A percentile compares a stretch with the other conserved stretches of the same genome.
Conservation (phyloP, 176 grass and related monocot species). For the Elaeis guineensis region DNA sequence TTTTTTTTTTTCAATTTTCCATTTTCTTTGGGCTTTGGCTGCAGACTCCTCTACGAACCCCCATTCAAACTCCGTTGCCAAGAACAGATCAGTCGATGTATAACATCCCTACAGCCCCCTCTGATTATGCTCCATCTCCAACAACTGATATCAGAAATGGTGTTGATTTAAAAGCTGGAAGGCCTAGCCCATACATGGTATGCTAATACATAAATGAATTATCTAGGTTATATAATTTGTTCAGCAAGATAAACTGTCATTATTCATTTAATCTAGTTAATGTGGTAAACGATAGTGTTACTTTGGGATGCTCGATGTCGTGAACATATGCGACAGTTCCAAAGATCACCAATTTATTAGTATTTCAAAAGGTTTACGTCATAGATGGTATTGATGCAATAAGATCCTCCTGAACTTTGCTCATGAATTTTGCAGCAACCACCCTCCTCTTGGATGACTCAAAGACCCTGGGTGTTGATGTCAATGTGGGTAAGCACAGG, state of each 20-base stretch:
- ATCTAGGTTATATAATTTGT: no score
- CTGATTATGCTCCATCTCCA: conserved; percentile 81
- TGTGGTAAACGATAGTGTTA: no score
- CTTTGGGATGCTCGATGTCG: no score
- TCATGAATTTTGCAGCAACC: conserved; percentile 40
- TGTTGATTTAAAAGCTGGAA: conserved; percentile 47
- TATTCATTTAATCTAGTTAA: no score
- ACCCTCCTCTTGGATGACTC: conserved; percentile 66
- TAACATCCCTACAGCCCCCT: conserved; percentile 76
- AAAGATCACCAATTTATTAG: no score
- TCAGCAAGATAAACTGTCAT: no score
- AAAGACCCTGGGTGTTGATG: conserved; percentile 80
- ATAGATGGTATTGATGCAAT: no score
- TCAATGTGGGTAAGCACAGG: conserved; percentile 68
- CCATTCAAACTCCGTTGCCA: conserved; percentile 67
- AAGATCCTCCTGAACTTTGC: no score
- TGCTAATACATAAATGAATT: background rate
- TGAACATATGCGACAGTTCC: no score
- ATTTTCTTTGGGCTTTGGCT: background rate
- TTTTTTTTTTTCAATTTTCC: background rate
- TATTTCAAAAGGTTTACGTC: no score
- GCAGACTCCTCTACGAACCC: conserved; percentile 73
- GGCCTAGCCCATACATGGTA: conserved; percentile 78
- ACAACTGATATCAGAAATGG: conserved; percentile 69
- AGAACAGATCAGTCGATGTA: conserved; percentile 53